Evolutionary conservation across 2,329 filamentous ascomycete species (phyloP).

Genomic region (Claviceps monticola): DNA sequence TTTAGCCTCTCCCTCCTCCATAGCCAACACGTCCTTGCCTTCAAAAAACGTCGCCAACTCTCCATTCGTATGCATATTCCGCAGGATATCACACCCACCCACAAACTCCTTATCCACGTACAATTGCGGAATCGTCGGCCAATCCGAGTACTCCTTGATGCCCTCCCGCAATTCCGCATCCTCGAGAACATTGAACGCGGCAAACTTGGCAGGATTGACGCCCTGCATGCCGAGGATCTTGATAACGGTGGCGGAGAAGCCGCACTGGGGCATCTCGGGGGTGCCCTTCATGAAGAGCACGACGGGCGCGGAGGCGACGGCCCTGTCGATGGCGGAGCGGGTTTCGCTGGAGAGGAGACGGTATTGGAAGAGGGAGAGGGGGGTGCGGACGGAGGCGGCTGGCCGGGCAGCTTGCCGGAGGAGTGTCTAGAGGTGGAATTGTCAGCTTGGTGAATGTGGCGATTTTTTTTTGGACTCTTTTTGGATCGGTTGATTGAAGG

Average conservation of each 20-base stretch:
- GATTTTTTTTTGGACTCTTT: not conserved
- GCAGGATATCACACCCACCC: conserved; percentile 92
- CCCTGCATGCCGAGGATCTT: conserved; percentile 92
- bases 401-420: conserved; percentile 24
- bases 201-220: conserved; percentile 88
- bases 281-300: conserved; percentile 99
- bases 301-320: conserved; percentile 74
- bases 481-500: no score
- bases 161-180: conserved; percentile 76
- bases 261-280: conserved; percentile 88
- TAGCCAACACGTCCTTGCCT: conserved; percentile 68
- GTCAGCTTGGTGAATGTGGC: not conserved
- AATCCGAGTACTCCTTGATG: conserved; percentile 98
- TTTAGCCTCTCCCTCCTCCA: conserved; percentile 24
- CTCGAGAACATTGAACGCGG: conserved; percentile 95
- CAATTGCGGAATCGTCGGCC: conserved; percentile 95
- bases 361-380: conserved; percentile 26
- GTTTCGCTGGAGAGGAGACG: conserved; percentile 73
- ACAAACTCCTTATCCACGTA: conserved; percentile 94
- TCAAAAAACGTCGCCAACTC: conserved; percentile 84
- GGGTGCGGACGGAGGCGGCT: conserved; percentile 12
- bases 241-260: conserved; percentile 88
- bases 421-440: not conserved
- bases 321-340: conserved; percentile 74
- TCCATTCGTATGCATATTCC: conserved; percentile 94